These are phyloP conservation scores for Amaranthus palmeri DNA, from an alignment of 148 eudicot genomes.

Conservation along the genomic window DNA sequence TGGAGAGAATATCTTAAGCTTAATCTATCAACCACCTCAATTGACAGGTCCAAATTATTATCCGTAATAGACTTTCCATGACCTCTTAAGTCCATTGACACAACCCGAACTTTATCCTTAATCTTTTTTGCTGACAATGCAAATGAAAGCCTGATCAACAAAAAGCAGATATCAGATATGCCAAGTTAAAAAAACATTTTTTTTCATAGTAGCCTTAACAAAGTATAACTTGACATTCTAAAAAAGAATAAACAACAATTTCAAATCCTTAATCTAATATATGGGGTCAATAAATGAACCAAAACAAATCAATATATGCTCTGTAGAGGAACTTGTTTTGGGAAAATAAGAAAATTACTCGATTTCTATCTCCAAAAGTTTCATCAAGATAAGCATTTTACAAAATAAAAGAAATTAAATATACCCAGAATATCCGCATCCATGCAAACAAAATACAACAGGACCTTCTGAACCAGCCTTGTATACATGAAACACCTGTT, in stretches of 20 bases:
- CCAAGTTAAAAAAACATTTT: neutral
- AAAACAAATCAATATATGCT: too few relatives aligned
- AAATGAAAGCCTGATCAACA: slow-evolving; percentile 79
- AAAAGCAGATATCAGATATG: slow-evolving; percentile 24
- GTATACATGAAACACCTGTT: slow-evolving; percentile 83
- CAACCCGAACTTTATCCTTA: slow-evolving; percentile 83
- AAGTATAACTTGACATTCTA: neutral
- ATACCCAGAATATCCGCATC: slow-evolving; percentile 95
- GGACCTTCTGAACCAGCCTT: slow-evolving; percentile 89
- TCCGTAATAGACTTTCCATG: slow-evolving; percentile 89
- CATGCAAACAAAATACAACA: slow-evolving; percentile 87
- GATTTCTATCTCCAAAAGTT: neutral
- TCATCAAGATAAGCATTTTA: neutral
- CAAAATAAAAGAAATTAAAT: slow-evolving; percentile 9
- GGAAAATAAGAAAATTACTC: neutral
- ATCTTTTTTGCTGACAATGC: slow-evolving; percentile 72
- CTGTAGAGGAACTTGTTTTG: neutral
- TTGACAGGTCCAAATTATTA: slow-evolving; percentile 74
- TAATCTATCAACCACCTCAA: slow-evolving; percentile 47
- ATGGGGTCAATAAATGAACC: too few relatives aligned
- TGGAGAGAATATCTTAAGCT: slow-evolving; percentile 13
- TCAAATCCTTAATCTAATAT: too few relatives aligned
- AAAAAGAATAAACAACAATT: neutral
- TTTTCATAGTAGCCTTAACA: neutral
- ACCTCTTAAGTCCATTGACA: slow-evolving; percentile 93